phyloP scores from a whole-genome alignment of 768 basidiomycete genomes.

The Tricholoma bakamatsutake region DNA sequence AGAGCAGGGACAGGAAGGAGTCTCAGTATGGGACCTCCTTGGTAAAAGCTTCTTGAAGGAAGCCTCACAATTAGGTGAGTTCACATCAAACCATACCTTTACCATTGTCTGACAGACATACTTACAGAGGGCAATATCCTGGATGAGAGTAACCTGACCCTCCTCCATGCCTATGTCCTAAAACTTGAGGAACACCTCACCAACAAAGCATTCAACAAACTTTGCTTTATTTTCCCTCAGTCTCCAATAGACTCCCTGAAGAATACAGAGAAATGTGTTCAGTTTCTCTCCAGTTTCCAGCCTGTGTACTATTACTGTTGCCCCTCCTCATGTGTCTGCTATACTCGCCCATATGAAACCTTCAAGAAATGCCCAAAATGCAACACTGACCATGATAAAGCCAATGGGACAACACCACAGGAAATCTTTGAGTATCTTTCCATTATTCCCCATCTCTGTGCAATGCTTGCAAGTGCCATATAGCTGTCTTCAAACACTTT shows the following conservation, averaged over 20 bases:
- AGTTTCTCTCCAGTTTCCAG: too few species aligned
- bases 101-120: too few species aligned
- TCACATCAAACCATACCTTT: neutral
- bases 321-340: conserved; percentile 27
- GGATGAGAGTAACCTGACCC: too few species aligned
- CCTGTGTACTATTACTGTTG: conserved; percentile 34
- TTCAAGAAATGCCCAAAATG: conserved; percentile 31
- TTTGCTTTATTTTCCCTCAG: conserved; percentile 19
- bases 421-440: conserved; percentile 32
- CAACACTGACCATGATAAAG: conserved; percentile 8
- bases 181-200: conserved; percentile 21
- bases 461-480: conserved; percentile 12
- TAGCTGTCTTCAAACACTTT: too few species aligned
- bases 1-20: neutral
- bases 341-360: conserved; percentile 12
- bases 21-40: neutral
- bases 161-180: too few species aligned
- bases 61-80: neutral
- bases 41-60: conserved; percentile 1
- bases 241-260: conserved; percentile 13
- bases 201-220: conserved; percentile 19
- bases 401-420: conserved; percentile 14
- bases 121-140: too few species aligned
- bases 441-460: conserved; percentile 27
- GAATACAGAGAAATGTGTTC: conserved; percentile 1